Evolutionary conservation across 106 monocot genomes (phyloP).

Genomic region (Dioscorea dumetorum): DNA sequence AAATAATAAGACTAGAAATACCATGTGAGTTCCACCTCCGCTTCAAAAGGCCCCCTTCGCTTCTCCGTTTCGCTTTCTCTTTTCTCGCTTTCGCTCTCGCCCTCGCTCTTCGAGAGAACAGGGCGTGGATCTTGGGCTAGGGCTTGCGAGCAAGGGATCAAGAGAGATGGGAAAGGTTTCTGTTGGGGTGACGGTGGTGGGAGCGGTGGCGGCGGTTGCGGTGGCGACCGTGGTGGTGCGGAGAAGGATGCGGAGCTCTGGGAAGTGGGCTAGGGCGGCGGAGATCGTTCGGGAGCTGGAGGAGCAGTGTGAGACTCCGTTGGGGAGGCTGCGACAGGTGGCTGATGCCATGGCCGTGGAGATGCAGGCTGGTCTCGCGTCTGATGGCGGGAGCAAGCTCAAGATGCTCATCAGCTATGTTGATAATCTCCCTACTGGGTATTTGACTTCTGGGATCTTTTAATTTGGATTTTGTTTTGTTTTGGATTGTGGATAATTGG

Average conservation of each 20-base stretch:
- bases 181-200: constrained; percentile 50
- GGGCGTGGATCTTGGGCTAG: too few species aligned
- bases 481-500: too few species aligned
- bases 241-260: constrained; percentile 38
- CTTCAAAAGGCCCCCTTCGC: too few species aligned
- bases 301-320: constrained; percentile 60
- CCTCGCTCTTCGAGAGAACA: too few species aligned
- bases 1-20: too few species aligned
- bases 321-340: constrained; percentile 60
- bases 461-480: too few species aligned
- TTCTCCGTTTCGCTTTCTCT: too few species aligned
- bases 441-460: not conserved
- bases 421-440: constrained; percentile 93
- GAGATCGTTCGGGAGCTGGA: constrained; percentile 67
- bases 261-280: constrained; percentile 36
- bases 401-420: constrained; percentile 99
- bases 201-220: constrained; percentile 56
- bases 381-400: constrained; percentile 81
- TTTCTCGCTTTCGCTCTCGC: too few species aligned
- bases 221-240: constrained; percentile 55
- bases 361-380: constrained; percentile 89
- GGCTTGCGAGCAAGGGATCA: too few species aligned
- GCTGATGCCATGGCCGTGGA: constrained; percentile 94
- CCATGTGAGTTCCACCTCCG: too few species aligned
- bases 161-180: constrained; percentile 50